These are phyloP conservation scores for Cladophialophora yegresii DNA, from an alignment of 2,329 filamentous ascomycete genomes.

Conservation along the genomic window DNA sequence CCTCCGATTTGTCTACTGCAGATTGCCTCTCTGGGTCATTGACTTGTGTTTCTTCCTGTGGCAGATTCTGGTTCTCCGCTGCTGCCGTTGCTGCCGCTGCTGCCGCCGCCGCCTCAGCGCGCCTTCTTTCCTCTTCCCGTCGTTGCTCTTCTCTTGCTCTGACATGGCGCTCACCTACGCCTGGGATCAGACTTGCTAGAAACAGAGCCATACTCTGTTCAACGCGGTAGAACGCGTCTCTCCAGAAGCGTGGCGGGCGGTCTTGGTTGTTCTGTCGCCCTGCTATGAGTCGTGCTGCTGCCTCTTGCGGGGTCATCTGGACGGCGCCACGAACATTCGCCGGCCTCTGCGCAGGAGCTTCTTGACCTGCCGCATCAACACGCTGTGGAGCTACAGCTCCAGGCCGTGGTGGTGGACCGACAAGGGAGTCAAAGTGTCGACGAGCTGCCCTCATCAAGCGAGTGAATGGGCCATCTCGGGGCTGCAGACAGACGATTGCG, in stretches of 20 bases:
- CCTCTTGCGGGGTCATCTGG: constrained; percentile 34
- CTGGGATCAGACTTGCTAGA: constrained; percentile 62
- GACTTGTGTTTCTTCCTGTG: background rate
- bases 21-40: background rate
- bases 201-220: constrained; percentile 64
- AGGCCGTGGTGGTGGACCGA: constrained; percentile 34
- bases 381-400: constrained; percentile 25
- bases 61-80: background rate
- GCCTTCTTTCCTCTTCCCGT: constrained; percentile 32
- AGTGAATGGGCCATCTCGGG: constrained; percentile 45
- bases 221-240: constrained; percentile 38
- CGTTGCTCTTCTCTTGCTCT: constrained; percentile 51
- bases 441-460: constrained; percentile 45
- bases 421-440: constrained; percentile 49
- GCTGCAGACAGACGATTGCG: constrained; percentile 45
- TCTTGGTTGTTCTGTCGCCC: constrained; percentile 26
- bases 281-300: constrained; percentile 34
- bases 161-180: constrained; percentile 63
- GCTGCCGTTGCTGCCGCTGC: constrained; percentile 1
- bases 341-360: constrained; percentile 14
- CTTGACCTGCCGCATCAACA: constrained; percentile 13
- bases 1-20: constrained; percentile 4
- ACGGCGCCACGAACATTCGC: constrained; percentile 29
- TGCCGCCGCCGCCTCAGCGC: constrained; percentile 23
- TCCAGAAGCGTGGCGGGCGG: constrained; percentile 24